Conservation (phyloP, 31 red algal species). For the Porphyra umbilicalis region DNA sequence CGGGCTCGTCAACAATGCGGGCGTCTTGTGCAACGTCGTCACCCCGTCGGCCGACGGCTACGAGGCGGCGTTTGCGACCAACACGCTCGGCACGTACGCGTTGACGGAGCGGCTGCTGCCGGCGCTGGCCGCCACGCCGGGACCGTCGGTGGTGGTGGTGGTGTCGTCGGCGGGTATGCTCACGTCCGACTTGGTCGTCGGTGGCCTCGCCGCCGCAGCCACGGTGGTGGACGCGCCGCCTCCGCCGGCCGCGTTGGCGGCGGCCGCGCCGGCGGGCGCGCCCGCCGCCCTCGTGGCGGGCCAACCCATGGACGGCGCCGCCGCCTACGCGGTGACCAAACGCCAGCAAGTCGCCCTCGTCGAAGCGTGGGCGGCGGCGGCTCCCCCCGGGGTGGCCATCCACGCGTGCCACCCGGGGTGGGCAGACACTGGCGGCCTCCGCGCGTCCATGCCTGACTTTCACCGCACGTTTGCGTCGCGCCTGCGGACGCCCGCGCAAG, state of each 20-base stretch:
- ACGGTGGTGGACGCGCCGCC: background rate
- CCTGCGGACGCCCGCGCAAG: slow-evolving; percentile 67
- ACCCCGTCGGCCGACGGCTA: slow-evolving; percentile 44
- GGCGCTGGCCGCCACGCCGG: slow-evolving; percentile 11
- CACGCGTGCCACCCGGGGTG: slow-evolving; percentile 69
- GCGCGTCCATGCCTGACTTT: slow-evolving; percentile 76
- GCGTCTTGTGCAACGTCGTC: slow-evolving; percentile 27
- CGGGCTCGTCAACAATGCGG: slow-evolving; percentile 84
- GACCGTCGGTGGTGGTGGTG: slow-evolving; percentile 35
- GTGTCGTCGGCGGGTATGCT: slow-evolving; percentile 90
- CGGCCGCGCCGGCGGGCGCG: background rate
- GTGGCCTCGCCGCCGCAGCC: slow-evolving; percentile 26
- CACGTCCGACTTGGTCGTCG: slow-evolving; percentile 48
- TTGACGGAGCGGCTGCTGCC: slow-evolving; percentile 83
- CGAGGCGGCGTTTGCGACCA: slow-evolving; percentile 78
- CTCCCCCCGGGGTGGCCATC: background rate
- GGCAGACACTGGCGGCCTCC: slow-evolving; percentile 63
- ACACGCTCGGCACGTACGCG: slow-evolving; percentile 70
- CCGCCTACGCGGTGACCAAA: slow-evolving; percentile 33
- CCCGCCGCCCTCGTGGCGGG: background rate
- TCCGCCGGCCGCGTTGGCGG: too few species aligned
- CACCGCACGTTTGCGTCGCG: slow-evolving; percentile 22
- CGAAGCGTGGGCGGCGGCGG: slow-evolving; percentile 13
- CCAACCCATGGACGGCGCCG: slow-evolving; percentile 2
- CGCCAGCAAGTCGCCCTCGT: slow-evolving; percentile 35